Percentiles rank a stretch among this genome's conserved stretches.
Conservation (phyloP, 768 basidiomycete genomes). For the Lactarius evosmus region DNA sequence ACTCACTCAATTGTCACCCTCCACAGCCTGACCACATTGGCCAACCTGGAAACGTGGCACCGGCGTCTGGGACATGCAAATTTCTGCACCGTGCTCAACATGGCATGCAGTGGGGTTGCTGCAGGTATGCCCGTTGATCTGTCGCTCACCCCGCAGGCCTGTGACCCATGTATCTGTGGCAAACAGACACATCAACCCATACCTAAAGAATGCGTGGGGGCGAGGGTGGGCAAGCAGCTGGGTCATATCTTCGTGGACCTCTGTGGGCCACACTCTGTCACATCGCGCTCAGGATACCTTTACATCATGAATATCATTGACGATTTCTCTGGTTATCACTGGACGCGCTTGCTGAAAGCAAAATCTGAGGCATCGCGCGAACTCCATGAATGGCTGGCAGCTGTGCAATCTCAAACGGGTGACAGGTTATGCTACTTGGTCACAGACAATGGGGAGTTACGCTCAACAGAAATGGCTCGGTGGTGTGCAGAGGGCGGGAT, state of each 20-base stretch:
- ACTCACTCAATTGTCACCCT: neutral
- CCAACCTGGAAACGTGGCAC: constrained; percentile 1
- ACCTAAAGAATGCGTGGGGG: neutral
- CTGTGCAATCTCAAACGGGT: neutral
- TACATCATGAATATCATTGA: neutral
- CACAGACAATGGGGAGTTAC: constrained; percentile 2
- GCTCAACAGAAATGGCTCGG: neutral
- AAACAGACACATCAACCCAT: neutral
- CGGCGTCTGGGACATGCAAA: neutral
- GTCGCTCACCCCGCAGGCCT: neutral
- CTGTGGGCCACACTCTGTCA: neutral
- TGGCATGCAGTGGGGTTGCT: neutral
- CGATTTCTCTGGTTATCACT: constrained; percentile 1
- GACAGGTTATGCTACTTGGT: neutral
- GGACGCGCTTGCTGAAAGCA: neutral
- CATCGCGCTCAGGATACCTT: neutral
- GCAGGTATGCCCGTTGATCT: constrained; percentile 7
- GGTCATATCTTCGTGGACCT: neutral
- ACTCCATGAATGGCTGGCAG: neutral
- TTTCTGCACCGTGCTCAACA: neutral
- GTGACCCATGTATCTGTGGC: constrained; percentile 1
- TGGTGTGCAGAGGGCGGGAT: neutral
- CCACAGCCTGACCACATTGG: too few relatives aligned
- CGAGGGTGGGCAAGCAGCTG: neutral
- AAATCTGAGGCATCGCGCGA: neutral